Evolutionary conservation across 805 yeast genomes (phyloP).

Genomic region (Yarrowia bubula): DNA sequence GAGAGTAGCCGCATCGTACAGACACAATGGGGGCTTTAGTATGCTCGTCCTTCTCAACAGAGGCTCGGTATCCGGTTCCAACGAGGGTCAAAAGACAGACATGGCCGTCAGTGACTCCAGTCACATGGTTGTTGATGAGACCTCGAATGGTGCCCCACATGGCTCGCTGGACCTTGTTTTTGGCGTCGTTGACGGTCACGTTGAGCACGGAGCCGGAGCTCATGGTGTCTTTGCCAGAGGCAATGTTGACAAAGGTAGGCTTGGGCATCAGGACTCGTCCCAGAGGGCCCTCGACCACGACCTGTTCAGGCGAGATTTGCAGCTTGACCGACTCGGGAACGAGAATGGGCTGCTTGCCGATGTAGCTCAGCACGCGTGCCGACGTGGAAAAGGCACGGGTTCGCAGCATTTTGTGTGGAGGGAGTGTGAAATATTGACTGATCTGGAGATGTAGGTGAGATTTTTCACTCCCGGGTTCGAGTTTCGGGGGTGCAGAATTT

Average conservation of each 20-base stretch:
- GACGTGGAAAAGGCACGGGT: constrained; percentile 23
- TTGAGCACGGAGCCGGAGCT: constrained; percentile 26
- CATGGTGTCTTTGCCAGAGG: constrained; percentile 1
- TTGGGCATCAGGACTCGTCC: constrained; percentile 5
- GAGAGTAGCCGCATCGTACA: constrained; percentile 85
- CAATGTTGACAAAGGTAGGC: constrained; percentile 11
- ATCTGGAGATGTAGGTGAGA: background rate
- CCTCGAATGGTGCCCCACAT: constrained; percentile 96
- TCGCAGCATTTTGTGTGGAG: constrained; percentile 20
- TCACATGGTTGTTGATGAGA: constrained; percentile 67
- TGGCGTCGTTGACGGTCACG: constrained; percentile 58
- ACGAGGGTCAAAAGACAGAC: constrained; percentile 80
- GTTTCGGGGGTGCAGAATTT: background rate
- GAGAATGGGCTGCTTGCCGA: constrained; percentile 24
- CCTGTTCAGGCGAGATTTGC: background rate
- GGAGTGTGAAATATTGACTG: background rate
- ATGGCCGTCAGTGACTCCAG: constrained; percentile 94
- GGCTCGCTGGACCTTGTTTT: constrained; percentile 66
- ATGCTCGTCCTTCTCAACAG: constrained; percentile 54
- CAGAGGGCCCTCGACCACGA: constrained; percentile 24
- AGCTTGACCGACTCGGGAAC: constrained; percentile 25
- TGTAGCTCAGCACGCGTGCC: constrained; percentile 20
- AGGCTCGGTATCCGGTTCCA: constrained; percentile 96
- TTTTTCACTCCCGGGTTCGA: constrained; percentile 13
- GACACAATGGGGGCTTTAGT: constrained; percentile 54